Evolutionary conservation across 2,329 filamentous ascomycete species (phyloP), one percentile per base, ranked within the genome.

Genomic region (Neonectria ditissima): DNA sequence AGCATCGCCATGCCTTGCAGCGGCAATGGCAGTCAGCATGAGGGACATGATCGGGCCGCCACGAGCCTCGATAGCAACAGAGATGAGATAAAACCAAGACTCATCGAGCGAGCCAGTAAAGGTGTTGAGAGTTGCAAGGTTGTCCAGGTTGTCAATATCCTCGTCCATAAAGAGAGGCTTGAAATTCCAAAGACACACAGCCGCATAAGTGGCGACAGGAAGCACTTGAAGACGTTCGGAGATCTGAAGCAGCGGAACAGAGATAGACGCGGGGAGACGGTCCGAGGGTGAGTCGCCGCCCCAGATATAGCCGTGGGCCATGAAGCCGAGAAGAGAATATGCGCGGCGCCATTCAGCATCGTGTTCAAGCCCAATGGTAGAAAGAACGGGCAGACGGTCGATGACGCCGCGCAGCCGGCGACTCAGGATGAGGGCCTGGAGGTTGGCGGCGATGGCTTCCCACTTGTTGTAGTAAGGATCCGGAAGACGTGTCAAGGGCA

Each of bases 1-100:
- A 39, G 83, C 86, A 73, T 98, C 91, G 62, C 87, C 86, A 20
- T 85, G 81, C 53, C 93, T 88, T 22, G 91, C 94, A 37, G 94
- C 94, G 55, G 87, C 84, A 61, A 99, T 94, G 50, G 96, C 96
- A 43, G 89, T 86, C 44, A 99, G 84, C 93, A 97, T 97, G 62
- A 97, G 82, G 0, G 94, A 90, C 56, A 99, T 90, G 62, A 94
- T 92, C 4, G 94, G 92, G 0, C 91, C 96, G 26, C 93, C 95
- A 59, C 93, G 91, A 58, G 94, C 94, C 80, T 99, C 96, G 68
- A 99, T 97, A 66, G 95, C 96, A 3, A 97, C 92, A 0, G 94
- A 97, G 55, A 98, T 89, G 13, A 99, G 85, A 77, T 98, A 99
- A 77, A 99, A 99, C 96, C 96, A 99, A 66, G 96, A 97, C 81